Evolutionary conservation across 495 filamentous ascomycete species (phyloP).

Genomic region (Amorphotheca resinae): DNA sequence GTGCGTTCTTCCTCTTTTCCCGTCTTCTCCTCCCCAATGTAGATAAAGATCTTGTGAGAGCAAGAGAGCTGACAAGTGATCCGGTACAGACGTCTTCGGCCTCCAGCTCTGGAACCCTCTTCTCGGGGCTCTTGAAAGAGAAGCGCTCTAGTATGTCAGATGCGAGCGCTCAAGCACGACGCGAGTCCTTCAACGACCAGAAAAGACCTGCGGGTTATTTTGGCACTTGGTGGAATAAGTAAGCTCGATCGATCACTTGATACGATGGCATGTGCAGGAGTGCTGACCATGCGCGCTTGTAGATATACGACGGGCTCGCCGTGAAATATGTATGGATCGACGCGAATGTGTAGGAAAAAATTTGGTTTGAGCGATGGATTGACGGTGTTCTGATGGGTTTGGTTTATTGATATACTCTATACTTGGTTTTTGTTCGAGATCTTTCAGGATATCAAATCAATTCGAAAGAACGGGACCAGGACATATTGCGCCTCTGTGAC

Average conservation of each 20-base stretch:
- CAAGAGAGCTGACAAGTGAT: background rate
- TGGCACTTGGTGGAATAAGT: slow-evolving; percentile 43
- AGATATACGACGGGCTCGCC: background rate
- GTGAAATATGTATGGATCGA: background rate
- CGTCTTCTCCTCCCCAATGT: background rate
- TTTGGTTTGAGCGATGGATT: no score
- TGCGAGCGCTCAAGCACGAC: slow-evolving; percentile 25
- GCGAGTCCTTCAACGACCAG: slow-evolving; percentile 35
- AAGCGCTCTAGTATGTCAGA: slow-evolving; percentile 35
- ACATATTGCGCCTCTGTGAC: no score
- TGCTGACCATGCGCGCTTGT: background rate
- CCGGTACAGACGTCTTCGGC: slow-evolving; percentile 2
- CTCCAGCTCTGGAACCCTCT: slow-evolving; percentile 25
- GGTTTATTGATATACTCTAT: no score
- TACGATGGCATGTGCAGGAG: background rate
- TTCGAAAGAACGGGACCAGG: no score
- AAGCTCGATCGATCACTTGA: slow-evolving; percentile 7
- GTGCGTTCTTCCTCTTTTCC: slow-evolving; percentile 2
- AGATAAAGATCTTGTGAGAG: background rate
- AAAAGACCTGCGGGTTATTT: slow-evolving; percentile 35
- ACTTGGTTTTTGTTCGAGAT: no score
- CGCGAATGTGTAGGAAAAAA: no score
- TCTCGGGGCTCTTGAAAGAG: slow-evolving; percentile 36
- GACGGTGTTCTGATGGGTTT: no score
- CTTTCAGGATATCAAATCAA: no score